These are phyloP conservation scores for Candida piceae DNA, from an alignment of 805 yeast genomes.

Conservation along the genomic window DNA sequence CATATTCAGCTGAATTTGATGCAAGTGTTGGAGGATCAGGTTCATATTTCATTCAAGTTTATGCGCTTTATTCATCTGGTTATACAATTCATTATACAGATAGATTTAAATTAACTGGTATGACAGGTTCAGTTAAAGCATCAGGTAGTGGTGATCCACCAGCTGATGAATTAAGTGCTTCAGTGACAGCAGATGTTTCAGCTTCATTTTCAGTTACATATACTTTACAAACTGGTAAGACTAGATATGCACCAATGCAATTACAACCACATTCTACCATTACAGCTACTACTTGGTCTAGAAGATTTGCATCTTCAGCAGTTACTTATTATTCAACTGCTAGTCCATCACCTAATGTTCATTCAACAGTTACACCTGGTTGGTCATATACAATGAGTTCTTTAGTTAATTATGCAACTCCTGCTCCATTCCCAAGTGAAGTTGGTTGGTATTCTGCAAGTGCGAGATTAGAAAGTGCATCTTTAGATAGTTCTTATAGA, in stretches of 20 bases:
- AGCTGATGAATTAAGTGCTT: slow-evolving; percentile 30
- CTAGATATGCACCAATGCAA: slow-evolving; percentile 92
- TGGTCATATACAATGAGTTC: slow-evolving; percentile 72
- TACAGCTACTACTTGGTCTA: slow-evolving; percentile 62
- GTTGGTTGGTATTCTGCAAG: slow-evolving; percentile 63
- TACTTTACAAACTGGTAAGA: slow-evolving; percentile 69
- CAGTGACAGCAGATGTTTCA: slow-evolving; percentile 39
- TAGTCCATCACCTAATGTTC: slow-evolving; percentile 36
- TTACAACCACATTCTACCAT: slow-evolving; percentile 71
- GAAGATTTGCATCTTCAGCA: slow-evolving; percentile 62
- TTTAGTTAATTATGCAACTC: slow-evolving; percentile 62
- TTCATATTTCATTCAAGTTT: slow-evolving; percentile 65
- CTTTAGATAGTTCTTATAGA: slow-evolving; percentile 20
- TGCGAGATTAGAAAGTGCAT: slow-evolving; percentile 37
- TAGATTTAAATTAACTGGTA: slow-evolving; percentile 60
- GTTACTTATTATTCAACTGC: slow-evolving; percentile 54
- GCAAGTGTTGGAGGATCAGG: slow-evolving; percentile 56
- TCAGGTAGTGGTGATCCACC: slow-evolving; percentile 48
- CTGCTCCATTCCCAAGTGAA: slow-evolving; percentile 62
- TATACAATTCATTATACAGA: slow-evolving; percentile 62
- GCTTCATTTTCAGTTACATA: slow-evolving; percentile 66
- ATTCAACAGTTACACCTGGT: slow-evolving; percentile 77
- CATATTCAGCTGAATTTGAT: slow-evolving; percentile 40
- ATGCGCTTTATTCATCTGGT: slow-evolving; percentile 37
- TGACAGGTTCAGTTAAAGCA: slow-evolving; percentile 61